Base-by-base conservation (phyloP, 1,284 basidiomycete genomes). In the Boletus sp. region DNA sequence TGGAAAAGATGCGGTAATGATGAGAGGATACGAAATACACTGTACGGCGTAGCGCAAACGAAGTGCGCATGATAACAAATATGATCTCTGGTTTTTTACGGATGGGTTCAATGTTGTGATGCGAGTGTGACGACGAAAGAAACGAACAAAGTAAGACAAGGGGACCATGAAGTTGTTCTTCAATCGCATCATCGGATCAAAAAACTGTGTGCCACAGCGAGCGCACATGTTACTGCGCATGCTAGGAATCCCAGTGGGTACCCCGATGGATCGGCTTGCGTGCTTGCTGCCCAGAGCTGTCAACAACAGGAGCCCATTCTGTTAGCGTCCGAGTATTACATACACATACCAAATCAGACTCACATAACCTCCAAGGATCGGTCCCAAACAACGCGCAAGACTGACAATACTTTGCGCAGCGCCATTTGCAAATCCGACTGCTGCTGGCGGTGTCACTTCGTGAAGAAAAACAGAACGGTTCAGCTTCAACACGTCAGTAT, bases 401-500 rank as follows among this genome's bases (percentile, higher is more conserved):
- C 90, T 91, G 65, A 91, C 91, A 44, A 92, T 91, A 71, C 90
- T 92, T 73, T 93, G 91, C 1, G 90, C 91, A 44, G 90, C 84
- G 23, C 91, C 91, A 67, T 93, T 93, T 5, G 91, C 89, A 62
- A 87, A 85, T 21, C 90, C 89, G 30, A 93, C 83, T 21, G 89
- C 82, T 58, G 81, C 81, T 9, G 91, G 91, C 13, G 91, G 91
- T 1, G 91, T 91, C 89, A 93, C 91, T 59, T 35, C 51, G 3
- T 21, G 56, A 27, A 19, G 19, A 25, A 55, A 57, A 30, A 44
- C 49, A 30, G n/a, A 23, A 16, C 1, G 19, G 28, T 6, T 62
- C 23, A 59, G 27, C 48, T 19, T 30, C 27, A 13, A 33, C 1
- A 49, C 3, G 27, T 47, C 31, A 10, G 17, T 7, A 31, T 31